These are phyloP conservation scores for Petrea volubilis DNA, from an alignment of 257 asterid species.

Conservation along the genomic window DNA sequence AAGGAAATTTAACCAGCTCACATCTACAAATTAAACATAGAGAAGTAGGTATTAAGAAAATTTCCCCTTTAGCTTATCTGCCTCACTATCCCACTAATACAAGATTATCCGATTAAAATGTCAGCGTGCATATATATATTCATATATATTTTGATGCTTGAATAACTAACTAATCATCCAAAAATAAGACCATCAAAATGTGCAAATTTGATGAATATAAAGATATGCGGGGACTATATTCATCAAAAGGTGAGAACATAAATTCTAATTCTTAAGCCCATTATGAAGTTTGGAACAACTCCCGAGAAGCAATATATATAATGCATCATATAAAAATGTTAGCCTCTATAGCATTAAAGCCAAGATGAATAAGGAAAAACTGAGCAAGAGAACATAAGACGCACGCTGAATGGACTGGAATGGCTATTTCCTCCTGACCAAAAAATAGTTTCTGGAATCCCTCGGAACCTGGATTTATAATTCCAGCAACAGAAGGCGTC, in stretches of 20 bases:
- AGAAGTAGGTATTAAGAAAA: background rate
- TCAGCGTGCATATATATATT: too few species aligned
- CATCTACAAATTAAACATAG: background rate
- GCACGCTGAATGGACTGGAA: conserved; percentile 93
- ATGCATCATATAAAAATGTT: background rate
- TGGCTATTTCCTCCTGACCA: conserved; percentile 97
- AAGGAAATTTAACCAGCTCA: background rate
- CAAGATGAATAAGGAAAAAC: conserved; percentile 3
- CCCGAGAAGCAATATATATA: background rate
- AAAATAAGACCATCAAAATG: background rate
- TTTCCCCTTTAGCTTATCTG: background rate
- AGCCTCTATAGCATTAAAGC: conserved; percentile 3
- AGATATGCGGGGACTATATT: background rate
- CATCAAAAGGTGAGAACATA: background rate
- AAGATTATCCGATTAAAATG: background rate
- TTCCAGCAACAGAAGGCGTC: conserved; percentile 99
- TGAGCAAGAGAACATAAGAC: conserved; percentile 28
- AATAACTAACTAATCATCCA: background rate
- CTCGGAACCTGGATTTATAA: conserved; percentile 97
- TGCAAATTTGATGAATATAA: background rate
- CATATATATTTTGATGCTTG: background rate
- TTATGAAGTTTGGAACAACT: background rate
- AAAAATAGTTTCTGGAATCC: conserved; percentile 98
- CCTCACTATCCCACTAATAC: conserved; percentile 7
- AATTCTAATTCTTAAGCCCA: background rate